These are phyloP conservation scores for Schizosaccharomyces octosporus DNA, from an alignment of 805 yeast genomes.

Conservation along the genomic window DNA sequence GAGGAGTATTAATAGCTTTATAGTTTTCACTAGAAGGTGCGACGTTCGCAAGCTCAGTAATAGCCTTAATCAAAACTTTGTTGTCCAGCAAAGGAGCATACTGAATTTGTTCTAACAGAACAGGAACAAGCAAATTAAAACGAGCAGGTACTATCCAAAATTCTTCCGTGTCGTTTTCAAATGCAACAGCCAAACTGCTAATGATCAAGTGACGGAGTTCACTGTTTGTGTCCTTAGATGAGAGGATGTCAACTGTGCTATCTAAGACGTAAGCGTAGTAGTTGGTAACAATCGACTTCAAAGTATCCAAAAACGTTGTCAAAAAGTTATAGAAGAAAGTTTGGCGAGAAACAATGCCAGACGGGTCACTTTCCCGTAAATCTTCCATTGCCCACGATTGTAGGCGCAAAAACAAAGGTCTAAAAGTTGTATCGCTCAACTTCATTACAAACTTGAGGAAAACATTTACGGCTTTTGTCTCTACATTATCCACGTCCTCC, in stretches of 20 bases:
- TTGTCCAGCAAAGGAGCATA: constrained; percentile 4
- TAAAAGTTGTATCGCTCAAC: constrained; percentile 74
- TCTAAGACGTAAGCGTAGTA: constrained; percentile 73
- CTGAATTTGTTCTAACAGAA: constrained; percentile 40
- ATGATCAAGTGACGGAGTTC: background rate
- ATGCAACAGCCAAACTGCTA: background rate
- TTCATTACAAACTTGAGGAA: constrained; percentile 64
- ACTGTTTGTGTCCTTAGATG: background rate
- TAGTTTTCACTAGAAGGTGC: constrained; percentile 37
- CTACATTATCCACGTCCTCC: constrained; percentile 19
- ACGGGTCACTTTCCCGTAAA: constrained; percentile 12
- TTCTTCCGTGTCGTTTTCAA: constrained; percentile 47
- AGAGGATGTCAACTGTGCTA: constrained; percentile 32
- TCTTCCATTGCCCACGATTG: constrained; percentile 85
- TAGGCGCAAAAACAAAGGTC: constrained; percentile 69
- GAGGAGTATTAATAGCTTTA: constrained; percentile 40
- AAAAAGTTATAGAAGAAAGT: constrained; percentile 50
- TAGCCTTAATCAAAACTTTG: constrained; percentile 42
- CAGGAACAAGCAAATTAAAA: constrained; percentile 42
- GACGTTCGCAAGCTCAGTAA: constrained; percentile 48
- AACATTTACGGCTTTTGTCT: constrained; percentile 45
- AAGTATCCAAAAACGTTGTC: constrained; percentile 56
- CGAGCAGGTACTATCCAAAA: constrained; percentile 81
- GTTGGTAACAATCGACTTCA: constrained; percentile 67
- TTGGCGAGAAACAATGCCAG: background rate